Evolutionary conservation across 2,329 filamentous ascomycete genomes (phyloP).

Genomic region (Colletotrichum sp.): DNA sequence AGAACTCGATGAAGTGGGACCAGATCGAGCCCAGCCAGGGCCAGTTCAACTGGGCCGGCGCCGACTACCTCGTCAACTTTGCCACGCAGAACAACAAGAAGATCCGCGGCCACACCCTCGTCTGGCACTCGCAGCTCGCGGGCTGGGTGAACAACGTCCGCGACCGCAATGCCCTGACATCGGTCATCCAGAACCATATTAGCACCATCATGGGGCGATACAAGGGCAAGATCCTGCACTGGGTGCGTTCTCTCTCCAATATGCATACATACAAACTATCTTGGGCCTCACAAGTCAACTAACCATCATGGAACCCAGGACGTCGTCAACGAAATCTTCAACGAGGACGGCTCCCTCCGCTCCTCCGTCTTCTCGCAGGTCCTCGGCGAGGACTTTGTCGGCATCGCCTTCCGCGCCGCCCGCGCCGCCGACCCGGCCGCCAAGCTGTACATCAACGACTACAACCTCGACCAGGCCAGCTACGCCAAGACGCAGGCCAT

Average conservation of each 20-base stretch:
- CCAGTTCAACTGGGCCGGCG: conserved; percentile 59
- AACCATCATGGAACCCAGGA: conserved; percentile 39
- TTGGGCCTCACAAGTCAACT: neutral
- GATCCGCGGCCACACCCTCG: conserved; percentile 69
- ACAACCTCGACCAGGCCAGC: conserved; percentile 67
- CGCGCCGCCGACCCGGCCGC: conserved; percentile 68
- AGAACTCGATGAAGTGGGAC: conserved; percentile 78
- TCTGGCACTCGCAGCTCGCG: conserved; percentile 68
- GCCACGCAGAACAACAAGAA: conserved; percentile 60
- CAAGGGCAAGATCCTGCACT: conserved; percentile 67
- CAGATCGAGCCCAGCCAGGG: conserved; percentile 52
- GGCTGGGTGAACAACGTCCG: conserved; percentile 63
- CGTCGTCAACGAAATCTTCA: conserved; percentile 70
- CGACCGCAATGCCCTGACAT: conserved; percentile 55
- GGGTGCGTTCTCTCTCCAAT: conserved; percentile 38
- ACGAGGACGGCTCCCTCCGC: conserved; percentile 65
- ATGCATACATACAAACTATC: neutral
- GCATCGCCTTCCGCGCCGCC: conserved; percentile 73
- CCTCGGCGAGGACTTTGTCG: conserved; percentile 72
- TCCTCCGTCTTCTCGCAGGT: conserved; percentile 69
- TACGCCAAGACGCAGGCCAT: conserved; percentile 64
- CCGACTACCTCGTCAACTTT: conserved; percentile 66
- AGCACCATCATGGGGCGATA: conserved; percentile 61
- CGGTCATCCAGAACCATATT: conserved; percentile 65
- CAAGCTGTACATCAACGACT: conserved; percentile 80